These are phyloP conservation scores for Salvia rosmarinus DNA, from an alignment of 257 asterid species.

Conservation along the genomic window DNA sequence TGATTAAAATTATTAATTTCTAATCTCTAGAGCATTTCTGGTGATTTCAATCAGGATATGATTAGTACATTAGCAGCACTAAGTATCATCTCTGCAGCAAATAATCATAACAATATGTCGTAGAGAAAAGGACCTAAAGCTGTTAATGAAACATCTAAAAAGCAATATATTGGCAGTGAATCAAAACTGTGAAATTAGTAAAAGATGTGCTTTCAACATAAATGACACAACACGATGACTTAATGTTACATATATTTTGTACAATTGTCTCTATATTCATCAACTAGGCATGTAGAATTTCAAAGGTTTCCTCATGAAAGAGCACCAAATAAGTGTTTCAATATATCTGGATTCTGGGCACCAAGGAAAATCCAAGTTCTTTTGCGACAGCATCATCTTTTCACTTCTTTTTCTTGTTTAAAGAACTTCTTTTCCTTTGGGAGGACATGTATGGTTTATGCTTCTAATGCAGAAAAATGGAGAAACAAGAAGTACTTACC, in stretches of 20 bases:
- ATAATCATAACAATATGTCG: not conserved
- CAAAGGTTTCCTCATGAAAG: not conserved
- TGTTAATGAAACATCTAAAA: not conserved
- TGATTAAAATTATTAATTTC: not conserved
- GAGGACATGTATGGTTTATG: not conserved
- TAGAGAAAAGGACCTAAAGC: not conserved
- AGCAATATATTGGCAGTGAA: not conserved
- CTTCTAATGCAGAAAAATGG: constrained; percentile 23
- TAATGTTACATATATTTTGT: not conserved
- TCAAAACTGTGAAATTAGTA: not conserved
- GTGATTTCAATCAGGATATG: not conserved
- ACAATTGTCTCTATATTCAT: constrained; percentile 6
- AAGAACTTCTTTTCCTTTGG: constrained; percentile 3
- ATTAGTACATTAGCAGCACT: not conserved
- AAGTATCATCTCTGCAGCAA: not conserved
- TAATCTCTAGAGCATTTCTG: constrained; percentile 25
- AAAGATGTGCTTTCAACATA: not conserved
- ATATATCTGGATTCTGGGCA: not conserved
- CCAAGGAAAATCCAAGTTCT: constrained; percentile 12
- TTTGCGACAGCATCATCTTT: constrained; percentile 5
- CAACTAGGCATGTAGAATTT: constrained; percentile 21
- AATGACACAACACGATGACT: constrained; percentile 1
- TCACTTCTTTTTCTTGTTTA: not conserved
- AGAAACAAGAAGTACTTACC: constrained; percentile 57
- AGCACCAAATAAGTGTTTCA: constrained; percentile 19